Evolutionary conservation across 2,329 filamentous ascomycete genomes (phyloP), one percentile per base, ranked within the genome.

Genomic region (Diplocarpon mali): DNA sequence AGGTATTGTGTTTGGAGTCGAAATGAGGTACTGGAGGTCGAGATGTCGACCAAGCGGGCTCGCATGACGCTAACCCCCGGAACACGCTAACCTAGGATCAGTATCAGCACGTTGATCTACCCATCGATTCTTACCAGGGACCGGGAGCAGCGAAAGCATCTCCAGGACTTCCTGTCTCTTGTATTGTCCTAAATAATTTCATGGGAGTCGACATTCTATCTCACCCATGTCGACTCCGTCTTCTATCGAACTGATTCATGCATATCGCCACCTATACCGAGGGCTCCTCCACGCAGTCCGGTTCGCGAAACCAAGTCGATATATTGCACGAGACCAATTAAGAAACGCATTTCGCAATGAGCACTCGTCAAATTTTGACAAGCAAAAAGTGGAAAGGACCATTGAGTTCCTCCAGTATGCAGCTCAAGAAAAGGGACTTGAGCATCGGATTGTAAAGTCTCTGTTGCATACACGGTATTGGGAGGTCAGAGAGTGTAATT

Each of bases 401-500:
- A 57, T 85, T 4, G 76, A 77, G 60, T 90, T 92, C 57, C 65
- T 90, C 1, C 65, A 76, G 28, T 74, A 76, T 34, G 85, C 85
- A 3, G 72, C 75, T 1, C 68, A 64, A 49, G 70, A 76, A 55
- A 73, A 64, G 44, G 85, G 83, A 0, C 54, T 87, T 28, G 85
- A 90, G 67, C 83, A 89, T 60, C 72, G 65, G 45, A 73, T 92
- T 8, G 58, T 90, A 45, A 83, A 78, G 64, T 88, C 83, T 52
- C 60, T 90, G 38, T 56, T 85, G 59, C 30, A 69, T 53, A 72
- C 75, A 47, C 44, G 47, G 14, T 53, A 49, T 38, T 53, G 48
- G 49, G 45, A 52, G 35, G 36, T 16, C 1, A 32, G 30, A n/a
- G 38, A 46, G 27, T 20, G 37, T 14, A 14, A 34, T 28, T 7